Conservation (phyloP, 2,329 filamentous ascomycete species). For the Cordyceps farinosa region DNA sequence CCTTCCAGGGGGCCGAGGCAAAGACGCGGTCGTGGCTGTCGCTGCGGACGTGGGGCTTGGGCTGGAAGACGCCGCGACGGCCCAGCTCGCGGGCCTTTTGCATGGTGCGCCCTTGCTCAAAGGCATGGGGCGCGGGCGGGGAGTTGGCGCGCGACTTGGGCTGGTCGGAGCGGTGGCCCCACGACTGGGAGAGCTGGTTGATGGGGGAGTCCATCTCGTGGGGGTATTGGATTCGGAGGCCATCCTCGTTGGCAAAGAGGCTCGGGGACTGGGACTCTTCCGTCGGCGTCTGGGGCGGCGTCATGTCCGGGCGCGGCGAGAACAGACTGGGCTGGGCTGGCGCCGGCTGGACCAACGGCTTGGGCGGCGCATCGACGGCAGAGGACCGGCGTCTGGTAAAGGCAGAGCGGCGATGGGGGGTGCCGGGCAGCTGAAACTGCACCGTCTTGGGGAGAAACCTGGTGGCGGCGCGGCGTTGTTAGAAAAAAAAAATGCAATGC, state of each 20-base stretch:
- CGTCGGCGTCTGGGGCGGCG: conserved; percentile 54
- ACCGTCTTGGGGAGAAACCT: conserved; percentile 92
- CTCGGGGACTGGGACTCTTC: conserved; percentile 44
- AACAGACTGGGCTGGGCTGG: conserved; percentile 52
- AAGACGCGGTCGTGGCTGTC: conserved; percentile 68
- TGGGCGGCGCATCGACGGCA: conserved; percentile 26
- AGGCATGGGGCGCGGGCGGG: conserved; percentile 70
- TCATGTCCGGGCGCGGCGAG: conserved; percentile 44
- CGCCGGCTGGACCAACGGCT: conserved; percentile 23
- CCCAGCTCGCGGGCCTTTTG: conserved; percentile 57
- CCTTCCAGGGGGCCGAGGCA: conserved; percentile 74
- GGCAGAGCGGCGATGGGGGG: conserved; percentile 39
- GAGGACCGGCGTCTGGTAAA: conserved; percentile 29
- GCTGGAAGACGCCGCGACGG: conserved; percentile 56
- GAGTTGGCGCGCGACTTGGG: conserved; percentile 71
- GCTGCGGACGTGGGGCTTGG: conserved; percentile 49
- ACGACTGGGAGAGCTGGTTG: conserved; percentile 71
- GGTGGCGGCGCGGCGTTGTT: not conserved
- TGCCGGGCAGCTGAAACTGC: conserved; percentile 70
- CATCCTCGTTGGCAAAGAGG: conserved; percentile 57
- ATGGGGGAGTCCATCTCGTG: conserved; percentile 58
- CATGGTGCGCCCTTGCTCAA: conserved; percentile 60
- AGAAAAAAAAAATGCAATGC: not conserved
- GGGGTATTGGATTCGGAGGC: conserved; percentile 54
- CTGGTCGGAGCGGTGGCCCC: conserved; percentile 74